phyloP scores from a whole-genome alignment of 441 rosid genomes.

The Francoa sonchifolia region DNA sequence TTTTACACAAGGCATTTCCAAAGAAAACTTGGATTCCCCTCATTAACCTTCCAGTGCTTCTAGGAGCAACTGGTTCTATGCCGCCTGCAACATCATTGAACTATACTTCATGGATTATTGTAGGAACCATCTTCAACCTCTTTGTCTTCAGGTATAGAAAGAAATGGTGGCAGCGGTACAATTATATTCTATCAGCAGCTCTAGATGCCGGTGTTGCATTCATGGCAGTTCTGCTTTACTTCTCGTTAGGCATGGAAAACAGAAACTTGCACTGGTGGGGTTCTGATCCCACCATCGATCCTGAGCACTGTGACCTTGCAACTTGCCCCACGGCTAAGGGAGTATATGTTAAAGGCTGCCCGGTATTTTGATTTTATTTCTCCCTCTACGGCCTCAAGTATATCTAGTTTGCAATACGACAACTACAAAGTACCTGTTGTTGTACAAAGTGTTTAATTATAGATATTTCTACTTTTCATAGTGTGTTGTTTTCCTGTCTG shows the following conservation, averaged over 20 bases:
- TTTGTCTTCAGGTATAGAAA: slow-evolving; percentile 54
- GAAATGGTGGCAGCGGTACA: slow-evolving; percentile 83
- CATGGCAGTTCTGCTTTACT: slow-evolving; percentile 69
- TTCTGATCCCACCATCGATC: no score
- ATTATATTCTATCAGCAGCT: slow-evolving; percentile 72
- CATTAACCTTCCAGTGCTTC: slow-evolving; percentile 69
- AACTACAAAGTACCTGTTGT: no score
- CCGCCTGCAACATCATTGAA: slow-evolving; percentile 74
- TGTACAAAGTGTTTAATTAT: no score
- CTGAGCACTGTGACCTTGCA: slow-evolving; percentile 75
- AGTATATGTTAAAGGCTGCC: slow-evolving; percentile 45
- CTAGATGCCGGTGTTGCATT: slow-evolving; percentile 73
- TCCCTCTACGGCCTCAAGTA: no score
- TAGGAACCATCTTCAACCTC: slow-evolving; percentile 69
- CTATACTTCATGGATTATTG: slow-evolving; percentile 70
- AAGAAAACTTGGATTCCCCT: slow-evolving; percentile 62
- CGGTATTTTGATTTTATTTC: no score
- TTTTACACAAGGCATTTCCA: slow-evolving; percentile 58
- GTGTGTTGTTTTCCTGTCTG: no score
- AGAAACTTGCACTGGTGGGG: slow-evolving; percentile 55
- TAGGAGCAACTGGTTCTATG: slow-evolving; percentile 68
- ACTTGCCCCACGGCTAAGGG: slow-evolving; percentile 69
- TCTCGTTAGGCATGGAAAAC: slow-evolving; percentile 43
- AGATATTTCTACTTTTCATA: no score
- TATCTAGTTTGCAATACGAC: no score